Evolutionary conservation across 257 asterid genomes (phyloP).

Genomic region (Fraxinus quadrangulata): DNA sequence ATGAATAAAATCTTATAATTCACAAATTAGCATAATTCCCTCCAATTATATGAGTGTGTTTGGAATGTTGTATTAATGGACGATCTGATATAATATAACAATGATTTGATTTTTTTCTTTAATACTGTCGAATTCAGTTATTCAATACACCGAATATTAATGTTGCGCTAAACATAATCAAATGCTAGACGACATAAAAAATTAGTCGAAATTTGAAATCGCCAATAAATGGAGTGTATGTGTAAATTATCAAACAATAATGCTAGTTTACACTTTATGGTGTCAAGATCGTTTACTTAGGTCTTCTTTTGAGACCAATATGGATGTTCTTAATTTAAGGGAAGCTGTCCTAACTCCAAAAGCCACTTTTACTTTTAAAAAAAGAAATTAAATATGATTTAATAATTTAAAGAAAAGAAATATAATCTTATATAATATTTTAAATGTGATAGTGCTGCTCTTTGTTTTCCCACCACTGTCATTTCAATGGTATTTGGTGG

Average conservation of each 20-base stretch:
- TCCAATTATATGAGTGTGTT: no score
- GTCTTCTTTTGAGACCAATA: not conserved
- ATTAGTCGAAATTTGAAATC: not conserved
- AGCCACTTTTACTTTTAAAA: conserved; percentile 31
- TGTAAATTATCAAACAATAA: not conserved
- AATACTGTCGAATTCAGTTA: no score
- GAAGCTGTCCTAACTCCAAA: conserved; percentile 22
- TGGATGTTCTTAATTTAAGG: conserved; percentile 1
- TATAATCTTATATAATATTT: not conserved
- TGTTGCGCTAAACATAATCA: not conserved
- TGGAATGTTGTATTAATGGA: no score
- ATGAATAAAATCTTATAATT: no score
- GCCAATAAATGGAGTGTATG: not conserved
- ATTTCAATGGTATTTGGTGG: conserved; percentile 65
- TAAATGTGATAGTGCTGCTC: conserved; percentile 49
- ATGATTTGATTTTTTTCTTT: no score
- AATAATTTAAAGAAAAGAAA: not conserved
- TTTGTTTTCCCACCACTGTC: conserved; percentile 63
- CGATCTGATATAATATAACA: no score
- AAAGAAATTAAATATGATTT: conserved; percentile 11
- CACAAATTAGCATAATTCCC: no score
- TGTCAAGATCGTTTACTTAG: not conserved
- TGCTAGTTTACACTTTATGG: not conserved
- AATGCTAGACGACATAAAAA: not conserved
- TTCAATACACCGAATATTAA: no score